A percentile compares a stretch with the other conserved stretches of the same genome.
Conservation (phyloP, 139 green algal species). For the Medakamo hakoo region DNA sequence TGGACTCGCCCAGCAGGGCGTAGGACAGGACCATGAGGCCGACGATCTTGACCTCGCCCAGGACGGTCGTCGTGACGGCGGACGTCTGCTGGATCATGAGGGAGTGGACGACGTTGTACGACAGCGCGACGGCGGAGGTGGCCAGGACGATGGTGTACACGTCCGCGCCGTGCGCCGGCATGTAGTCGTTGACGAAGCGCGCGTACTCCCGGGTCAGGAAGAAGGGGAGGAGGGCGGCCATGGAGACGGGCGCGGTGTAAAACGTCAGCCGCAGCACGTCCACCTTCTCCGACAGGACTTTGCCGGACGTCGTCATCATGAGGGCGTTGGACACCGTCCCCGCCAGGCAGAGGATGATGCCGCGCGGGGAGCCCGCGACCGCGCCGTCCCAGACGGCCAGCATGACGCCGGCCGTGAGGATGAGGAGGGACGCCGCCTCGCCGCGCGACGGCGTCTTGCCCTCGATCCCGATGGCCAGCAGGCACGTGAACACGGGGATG, state of each 20-base stretch:
- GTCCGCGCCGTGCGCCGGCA: not conserved
- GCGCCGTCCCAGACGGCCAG: constrained; percentile 32
- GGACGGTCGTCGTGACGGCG: constrained; percentile 41
- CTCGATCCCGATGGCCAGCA: constrained; percentile 32
- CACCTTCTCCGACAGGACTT: constrained; percentile 30
- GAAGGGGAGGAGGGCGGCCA: constrained; percentile 34
- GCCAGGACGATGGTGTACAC: constrained; percentile 8
- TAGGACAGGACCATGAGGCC: constrained; percentile 28
- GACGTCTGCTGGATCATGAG: constrained; percentile 35
- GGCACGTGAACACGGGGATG: constrained; percentile 34
- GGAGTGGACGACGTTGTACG: constrained; percentile 25
- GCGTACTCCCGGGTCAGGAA: constrained; percentile 19
- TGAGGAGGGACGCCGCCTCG: constrained; percentile 23
- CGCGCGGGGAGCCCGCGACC: constrained; percentile 13
- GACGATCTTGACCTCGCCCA: constrained; percentile 43
- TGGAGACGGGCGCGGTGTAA: constrained; percentile 53
- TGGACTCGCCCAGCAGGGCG: constrained; percentile 32
- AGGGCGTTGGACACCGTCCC: constrained; percentile 32
- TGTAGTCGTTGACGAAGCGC: constrained; percentile 1
- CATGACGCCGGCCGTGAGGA: constrained; percentile 38
- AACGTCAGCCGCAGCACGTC: constrained; percentile 57
- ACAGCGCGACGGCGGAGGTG: constrained; percentile 4
- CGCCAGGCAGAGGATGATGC: constrained; percentile 26
- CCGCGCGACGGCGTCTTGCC: constrained; percentile 14
- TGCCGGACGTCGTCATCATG: constrained; percentile 37